Conservation (phyloP, 2,329 filamentous ascomycete genomes). For the Stagonosporopsis cucurbitacearum region DNA sequence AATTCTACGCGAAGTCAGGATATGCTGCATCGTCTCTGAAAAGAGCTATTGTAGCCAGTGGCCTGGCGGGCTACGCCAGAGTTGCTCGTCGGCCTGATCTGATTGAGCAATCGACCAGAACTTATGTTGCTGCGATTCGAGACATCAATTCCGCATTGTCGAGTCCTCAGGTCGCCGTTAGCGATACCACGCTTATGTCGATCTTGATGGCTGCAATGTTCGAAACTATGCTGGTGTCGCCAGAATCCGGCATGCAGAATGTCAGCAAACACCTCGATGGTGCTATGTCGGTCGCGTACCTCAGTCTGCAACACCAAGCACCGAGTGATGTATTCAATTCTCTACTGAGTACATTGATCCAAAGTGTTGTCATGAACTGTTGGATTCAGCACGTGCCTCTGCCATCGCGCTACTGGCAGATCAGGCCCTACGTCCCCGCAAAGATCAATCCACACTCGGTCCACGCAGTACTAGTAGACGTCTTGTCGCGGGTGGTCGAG, state of each 20-base stretch:
- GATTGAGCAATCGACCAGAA: slow-evolving; percentile 23
- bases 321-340: slow-evolving; percentile 20
- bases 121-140: slow-evolving; percentile 32
- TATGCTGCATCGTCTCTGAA: slow-evolving; percentile 24
- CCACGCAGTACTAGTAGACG: slow-evolving; percentile 26
- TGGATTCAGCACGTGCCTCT: slow-evolving; percentile 34
- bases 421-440: slow-evolving; percentile 13
- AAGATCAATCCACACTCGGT: slow-evolving; percentile 14
- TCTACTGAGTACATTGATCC: slow-evolving; percentile 26
- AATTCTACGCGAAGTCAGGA: slow-evolving; percentile 26
- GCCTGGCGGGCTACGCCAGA: slow-evolving; percentile 34
- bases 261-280: slow-evolving; percentile 37
- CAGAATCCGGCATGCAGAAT: slow-evolving; percentile 26
- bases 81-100: slow-evolving; percentile 23
- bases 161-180: slow-evolving; percentile 12
- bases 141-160: slow-evolving; percentile 31
- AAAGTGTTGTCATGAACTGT: slow-evolving; percentile 34
- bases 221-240: slow-evolving; percentile 33
- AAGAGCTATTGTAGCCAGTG: slow-evolving; percentile 32
- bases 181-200: slow-evolving; percentile 33
- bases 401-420: slow-evolving; percentile 24
- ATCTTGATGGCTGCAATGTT: slow-evolving; percentile 39
- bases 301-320: slow-evolving; percentile 25
- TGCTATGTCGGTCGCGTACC: slow-evolving; percentile 32
- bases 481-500: slow-evolving; percentile 25